These are phyloP conservation scores for Nakataea oryzae DNA, from an alignment of 2,329 filamentous ascomycete species.

Conservation along the genomic window DNA sequence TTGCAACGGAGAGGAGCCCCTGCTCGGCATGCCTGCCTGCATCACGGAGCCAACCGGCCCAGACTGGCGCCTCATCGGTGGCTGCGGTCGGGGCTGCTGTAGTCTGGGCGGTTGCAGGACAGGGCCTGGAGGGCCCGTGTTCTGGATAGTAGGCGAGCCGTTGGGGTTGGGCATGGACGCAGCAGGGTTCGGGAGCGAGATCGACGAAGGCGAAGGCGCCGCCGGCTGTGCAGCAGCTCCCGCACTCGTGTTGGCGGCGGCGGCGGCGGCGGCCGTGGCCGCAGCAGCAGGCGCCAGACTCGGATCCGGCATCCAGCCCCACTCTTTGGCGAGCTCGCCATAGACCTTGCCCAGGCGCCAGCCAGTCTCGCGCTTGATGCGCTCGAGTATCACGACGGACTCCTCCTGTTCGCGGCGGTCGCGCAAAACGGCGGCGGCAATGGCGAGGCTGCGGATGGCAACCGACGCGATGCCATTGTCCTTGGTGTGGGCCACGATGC, in stretches of 20 bases:
- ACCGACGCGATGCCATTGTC: conserved; percentile 71
- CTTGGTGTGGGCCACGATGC: conserved; percentile 77
- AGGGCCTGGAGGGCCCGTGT: not conserved
- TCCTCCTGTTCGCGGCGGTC: conserved; percentile 67
- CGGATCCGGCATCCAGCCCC: conserved; percentile 56
- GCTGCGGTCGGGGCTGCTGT: not conserved
- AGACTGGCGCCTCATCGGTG: not conserved
- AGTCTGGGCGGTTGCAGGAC: not conserved
- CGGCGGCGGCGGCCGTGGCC: not conserved
- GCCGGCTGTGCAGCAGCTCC: not conserved
- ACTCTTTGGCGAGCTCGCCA: conserved; percentile 61
- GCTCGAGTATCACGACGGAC: conserved; percentile 64
- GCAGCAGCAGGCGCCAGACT: conserved; percentile 2
- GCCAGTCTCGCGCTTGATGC: conserved; percentile 65
- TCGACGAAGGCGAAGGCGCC: conserved; percentile 1
- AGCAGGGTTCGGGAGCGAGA: not conserved
- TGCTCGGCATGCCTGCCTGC: not conserved
- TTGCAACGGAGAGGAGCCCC: not conserved
- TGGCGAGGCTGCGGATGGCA: conserved; percentile 67
- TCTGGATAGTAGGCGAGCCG: not conserved
- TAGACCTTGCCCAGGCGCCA: conserved; percentile 69
- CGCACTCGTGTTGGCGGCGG: not conserved
- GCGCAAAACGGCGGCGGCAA: conserved; percentile 64
- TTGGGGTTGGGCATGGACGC: too few species aligned
- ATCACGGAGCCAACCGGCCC: not conserved